Evolutionary conservation across 176 grass and related monocot species (phyloP).

Genomic region (Tillandsia fasciculata): DNA sequence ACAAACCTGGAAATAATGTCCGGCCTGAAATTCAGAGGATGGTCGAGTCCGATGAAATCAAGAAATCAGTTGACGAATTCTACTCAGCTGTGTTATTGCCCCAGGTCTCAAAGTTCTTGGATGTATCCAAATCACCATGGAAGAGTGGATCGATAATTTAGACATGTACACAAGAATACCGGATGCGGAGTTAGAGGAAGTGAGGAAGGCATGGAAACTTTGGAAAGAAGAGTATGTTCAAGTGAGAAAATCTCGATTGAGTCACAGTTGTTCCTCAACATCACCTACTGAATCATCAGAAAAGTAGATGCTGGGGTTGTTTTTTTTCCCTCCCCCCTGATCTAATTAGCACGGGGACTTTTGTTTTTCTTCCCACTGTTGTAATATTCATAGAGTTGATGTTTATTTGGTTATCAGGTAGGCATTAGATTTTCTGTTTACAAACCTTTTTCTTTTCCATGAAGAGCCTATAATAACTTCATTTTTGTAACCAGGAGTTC

Average conservation of each 20-base stretch:
- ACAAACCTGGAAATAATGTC: conserved; percentile 37
- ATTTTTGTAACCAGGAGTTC: no score
- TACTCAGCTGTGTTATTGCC: conserved; percentile 53
- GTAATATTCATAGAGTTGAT: no score
- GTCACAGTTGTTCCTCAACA: not conserved
- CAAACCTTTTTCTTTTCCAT: no score
- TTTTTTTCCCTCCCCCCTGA: no score
- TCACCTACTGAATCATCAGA: no score
- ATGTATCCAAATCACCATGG: conserved; percentile 53
- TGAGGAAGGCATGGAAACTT: conserved; percentile 43
- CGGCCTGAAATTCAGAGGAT: conserved; percentile 60
- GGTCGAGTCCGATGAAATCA: conserved; percentile 45
- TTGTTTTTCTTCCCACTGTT: no score
- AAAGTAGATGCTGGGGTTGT: no score
- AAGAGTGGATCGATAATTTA: conserved; percentile 86
- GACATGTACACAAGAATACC: conserved; percentile 48
- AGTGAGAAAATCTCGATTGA: conserved; percentile 19
- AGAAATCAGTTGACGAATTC: conserved; percentile 41
- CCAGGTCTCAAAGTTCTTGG: conserved; percentile 59
- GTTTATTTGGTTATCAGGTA: no score
- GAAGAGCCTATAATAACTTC: no score
- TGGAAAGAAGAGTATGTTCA: conserved; percentile 62
- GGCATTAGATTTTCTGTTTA: no score
- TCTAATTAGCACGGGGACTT: no score
- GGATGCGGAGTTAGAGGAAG: conserved; percentile 58